Percentiles rank a stretch among this genome's conserved stretches.
Conservation (phyloP, 1,284 basidiomycete genomes). For the Pisolithus thermaeus region DNA sequence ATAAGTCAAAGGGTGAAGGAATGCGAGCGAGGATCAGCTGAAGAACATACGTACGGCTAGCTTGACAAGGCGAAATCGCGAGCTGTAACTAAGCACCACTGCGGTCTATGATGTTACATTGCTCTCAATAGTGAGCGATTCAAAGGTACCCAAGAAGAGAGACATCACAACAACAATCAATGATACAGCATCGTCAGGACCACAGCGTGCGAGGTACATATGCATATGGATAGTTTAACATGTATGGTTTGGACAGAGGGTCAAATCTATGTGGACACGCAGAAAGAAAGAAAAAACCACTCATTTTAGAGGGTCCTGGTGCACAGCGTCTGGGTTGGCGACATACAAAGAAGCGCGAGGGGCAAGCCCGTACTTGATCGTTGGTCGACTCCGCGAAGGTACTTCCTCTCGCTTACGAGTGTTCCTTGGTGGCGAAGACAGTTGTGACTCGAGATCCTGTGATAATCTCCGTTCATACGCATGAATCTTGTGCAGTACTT, state of each 20-base stretch:
- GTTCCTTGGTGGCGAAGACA: conserved; percentile 20
- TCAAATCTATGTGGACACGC: neutral
- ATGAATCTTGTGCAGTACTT: conserved; percentile 32
- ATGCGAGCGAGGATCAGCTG: too few relatives aligned
- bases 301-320: conserved; percentile 2
- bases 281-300: neutral
- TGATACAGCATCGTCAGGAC: neutral
- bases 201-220: neutral
- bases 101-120: neutral
- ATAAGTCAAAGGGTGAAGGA: too few relatives aligned
- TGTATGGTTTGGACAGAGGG: neutral
- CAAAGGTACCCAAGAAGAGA: too few relatives aligned
- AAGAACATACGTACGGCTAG: too few relatives aligned
- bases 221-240: neutral
- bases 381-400: conserved; percentile 23
- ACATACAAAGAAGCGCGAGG: conserved; percentile 43
- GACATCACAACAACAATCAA: neutral
- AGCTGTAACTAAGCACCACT: neutral
- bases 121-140: neutral
- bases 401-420: conserved; percentile 27
- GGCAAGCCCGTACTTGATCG: conserved; percentile 40
- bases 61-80: neutral
- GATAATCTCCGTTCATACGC: conserved; percentile 38
- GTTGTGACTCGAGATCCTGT: conserved; percentile 17
- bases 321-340: conserved; percentile 40